Evolutionary conservation across 352 stramenopile species (phyloP).

Genomic region (Phytophthora fragariaefolia): DNA sequence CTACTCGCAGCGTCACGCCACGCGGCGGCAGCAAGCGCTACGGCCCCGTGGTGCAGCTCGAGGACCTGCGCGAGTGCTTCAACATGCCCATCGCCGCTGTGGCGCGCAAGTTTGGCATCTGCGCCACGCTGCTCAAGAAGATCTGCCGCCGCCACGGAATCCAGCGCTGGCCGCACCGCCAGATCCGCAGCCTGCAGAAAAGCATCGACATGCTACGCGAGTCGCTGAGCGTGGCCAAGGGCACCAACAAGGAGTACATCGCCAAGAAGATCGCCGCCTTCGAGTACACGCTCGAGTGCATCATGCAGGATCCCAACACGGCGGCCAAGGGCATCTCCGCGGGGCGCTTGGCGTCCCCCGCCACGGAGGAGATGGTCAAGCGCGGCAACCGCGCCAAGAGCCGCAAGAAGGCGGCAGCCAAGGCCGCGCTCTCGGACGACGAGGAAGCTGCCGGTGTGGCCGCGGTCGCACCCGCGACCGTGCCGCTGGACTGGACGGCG

Average conservation of each 20-base stretch:
- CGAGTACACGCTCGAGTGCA: conserved; percentile 83
- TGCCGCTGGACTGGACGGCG: conserved; percentile 27
- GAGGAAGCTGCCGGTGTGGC: conserved; percentile 44
- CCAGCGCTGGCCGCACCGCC: conserved; percentile 82
- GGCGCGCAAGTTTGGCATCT: conserved; percentile 86
- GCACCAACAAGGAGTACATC: conserved; percentile 82
- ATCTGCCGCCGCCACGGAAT: conserved; percentile 85
- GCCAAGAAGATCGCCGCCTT: conserved; percentile 84
- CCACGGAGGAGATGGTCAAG: conserved; percentile 67
- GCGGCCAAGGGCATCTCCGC: conserved; percentile 77
- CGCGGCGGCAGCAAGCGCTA: conserved; percentile 57
- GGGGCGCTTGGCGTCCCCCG: conserved; percentile 61
- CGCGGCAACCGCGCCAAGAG: conserved; percentile 55
- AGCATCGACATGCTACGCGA: conserved; percentile 85
- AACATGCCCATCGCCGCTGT: conserved; percentile 87
- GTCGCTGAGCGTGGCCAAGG: conserved; percentile 73
- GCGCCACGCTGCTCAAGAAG: conserved; percentile 87
- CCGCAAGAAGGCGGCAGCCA: conserved; percentile 40
- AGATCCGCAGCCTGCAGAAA: conserved; percentile 86
- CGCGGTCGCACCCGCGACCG: conserved; percentile 18
- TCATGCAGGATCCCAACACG: conserved; percentile 83
- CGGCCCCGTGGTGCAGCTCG: conserved; percentile 72
- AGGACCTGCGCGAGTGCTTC: conserved; percentile 80
- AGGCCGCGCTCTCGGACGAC: conserved; percentile 51
- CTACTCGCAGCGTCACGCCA: conserved; percentile 17